Base-by-base conservation (phyloP, 345 rosid genomes). In the Gossypium arboreum region DNA sequence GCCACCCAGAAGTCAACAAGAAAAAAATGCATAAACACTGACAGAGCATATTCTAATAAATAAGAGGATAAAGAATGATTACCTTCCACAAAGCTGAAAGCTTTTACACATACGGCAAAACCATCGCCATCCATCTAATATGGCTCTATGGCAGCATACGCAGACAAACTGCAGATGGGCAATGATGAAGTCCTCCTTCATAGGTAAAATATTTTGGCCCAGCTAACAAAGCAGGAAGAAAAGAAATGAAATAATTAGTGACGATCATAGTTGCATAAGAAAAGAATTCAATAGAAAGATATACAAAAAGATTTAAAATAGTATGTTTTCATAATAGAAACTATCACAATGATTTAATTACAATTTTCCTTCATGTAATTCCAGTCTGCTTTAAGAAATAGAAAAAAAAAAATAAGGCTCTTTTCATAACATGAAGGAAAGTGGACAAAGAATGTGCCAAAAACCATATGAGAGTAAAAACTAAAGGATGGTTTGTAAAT, bases 11-110 rank as follows among this genome's bases (percentile, higher is more conserved):
- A 17, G 8, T 12, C 1, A 51, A 9, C 12, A 44, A 22, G 9
- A 56, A 18, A 54, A 47, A 66, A 12, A 4, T 6, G 41, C 17
- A 4, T 7, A 43, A 15, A 2, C 39, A 51, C 20, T 17, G 13
- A 58, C 51, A 56, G 1, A 16, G 41, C 9, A 20, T 29, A 2
- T 13, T 25, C 61, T 0, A 52, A 62, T 70, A 51, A 52, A 29
- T 25, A 70, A 51, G 44, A 16, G 47, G 50, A 54, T 54, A 60
- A 18, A 75, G 17, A 77, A 57, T 41, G 9, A 24, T 73, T 77
- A 89, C 94, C 86, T 86, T 76, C 82, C 86, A 81, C 97, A 93
- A n/a, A 89, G 72, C 52, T 89, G 90, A 79, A 86, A 84, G 66
- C 82, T 80, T 78, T 89, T 87, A 82, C 98, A 89, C 51, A 76